These are phyloP conservation scores for Iberis pinnata DNA, from an alignment of 345 rosid genomes.

Conservation along the genomic window DNA sequence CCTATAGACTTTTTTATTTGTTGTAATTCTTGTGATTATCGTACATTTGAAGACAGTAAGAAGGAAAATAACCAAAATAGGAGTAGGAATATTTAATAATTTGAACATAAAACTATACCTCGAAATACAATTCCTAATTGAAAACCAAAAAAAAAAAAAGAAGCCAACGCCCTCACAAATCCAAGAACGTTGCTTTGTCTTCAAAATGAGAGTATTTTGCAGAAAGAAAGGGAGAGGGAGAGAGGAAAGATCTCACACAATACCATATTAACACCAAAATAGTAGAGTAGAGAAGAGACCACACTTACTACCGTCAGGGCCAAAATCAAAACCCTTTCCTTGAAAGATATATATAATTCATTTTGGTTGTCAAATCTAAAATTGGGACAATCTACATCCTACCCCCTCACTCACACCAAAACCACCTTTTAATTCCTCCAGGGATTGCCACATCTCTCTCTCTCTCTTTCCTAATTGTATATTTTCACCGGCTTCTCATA, in stretches of 20 bases:
- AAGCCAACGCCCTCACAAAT: conserved; percentile 10
- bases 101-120: conserved; percentile 20
- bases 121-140: conserved; percentile 19
- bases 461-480: conserved; percentile 24
- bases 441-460: no score
- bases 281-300: conserved; percentile 4
- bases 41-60: no score
- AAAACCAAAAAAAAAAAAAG: neutral
- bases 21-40: no score
- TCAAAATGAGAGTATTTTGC: conserved; percentile 15
- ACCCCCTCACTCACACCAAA: conserved; percentile 22
- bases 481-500: conserved; percentile 37
- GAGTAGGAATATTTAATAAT: no score
- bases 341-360: conserved; percentile 4
- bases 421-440: conserved; percentile 16
- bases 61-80: no score
- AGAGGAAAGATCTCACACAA: conserved; percentile 8
- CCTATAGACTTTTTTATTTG: no score
- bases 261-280: conserved; percentile 19
- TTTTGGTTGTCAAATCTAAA: conserved; percentile 15
- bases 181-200: conserved; percentile 25
- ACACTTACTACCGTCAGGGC: conserved; percentile 26
- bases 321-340: conserved; percentile 29
- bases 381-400: conserved; percentile 20
- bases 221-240: neutral